Evolutionary conservation across 148 eudicot genomes (phyloP).

Genomic region (Gaultheria prostrata): DNA sequence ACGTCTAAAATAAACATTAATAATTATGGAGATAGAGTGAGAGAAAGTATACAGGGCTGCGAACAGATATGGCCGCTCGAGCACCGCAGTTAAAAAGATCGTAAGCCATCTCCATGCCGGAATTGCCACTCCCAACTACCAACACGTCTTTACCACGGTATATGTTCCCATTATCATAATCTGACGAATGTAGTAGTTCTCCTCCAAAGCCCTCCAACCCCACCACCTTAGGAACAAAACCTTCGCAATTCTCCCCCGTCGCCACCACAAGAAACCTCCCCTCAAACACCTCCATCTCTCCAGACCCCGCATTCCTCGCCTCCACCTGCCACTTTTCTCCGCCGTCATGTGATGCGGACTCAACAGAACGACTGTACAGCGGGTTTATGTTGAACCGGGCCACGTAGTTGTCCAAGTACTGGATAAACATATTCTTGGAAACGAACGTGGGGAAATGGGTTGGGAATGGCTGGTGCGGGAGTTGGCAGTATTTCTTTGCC

Average conservation of each 20-base stretch:
- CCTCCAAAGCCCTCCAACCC: constrained; percentile 26
- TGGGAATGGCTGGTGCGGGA: constrained; percentile 24
- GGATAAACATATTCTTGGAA: constrained; percentile 3
- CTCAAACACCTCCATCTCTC: constrained; percentile 7
- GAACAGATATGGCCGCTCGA: constrained; percentile 10
- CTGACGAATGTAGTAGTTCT: not conserved
- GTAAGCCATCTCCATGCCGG: constrained; percentile 25
- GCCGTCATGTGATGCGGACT: constrained; percentile 9
- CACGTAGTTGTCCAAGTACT: constrained; percentile 24
- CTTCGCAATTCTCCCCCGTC: constrained; percentile 30
- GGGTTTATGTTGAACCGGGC: constrained; percentile 16
- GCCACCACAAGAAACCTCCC: constrained; percentile 31
- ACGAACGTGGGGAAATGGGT: constrained; percentile 23
- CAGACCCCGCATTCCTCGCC: not conserved
- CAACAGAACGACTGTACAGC: not conserved
- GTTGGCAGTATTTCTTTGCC: constrained; percentile 27
- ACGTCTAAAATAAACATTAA: not conserved
- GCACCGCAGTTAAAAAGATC: constrained; percentile 20
- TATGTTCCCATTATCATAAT: constrained; percentile 19
- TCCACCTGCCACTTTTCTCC: constrained; percentile 18
- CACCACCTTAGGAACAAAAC: constrained; percentile 14
- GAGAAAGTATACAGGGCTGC: constrained; percentile 15
- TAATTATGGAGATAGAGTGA: not conserved
- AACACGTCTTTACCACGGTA: constrained; percentile 12
- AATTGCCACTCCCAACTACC: constrained; percentile 27